phyloP scores from a whole-genome alignment of 805 yeast species.

The Peterozyma toletana region DNA sequence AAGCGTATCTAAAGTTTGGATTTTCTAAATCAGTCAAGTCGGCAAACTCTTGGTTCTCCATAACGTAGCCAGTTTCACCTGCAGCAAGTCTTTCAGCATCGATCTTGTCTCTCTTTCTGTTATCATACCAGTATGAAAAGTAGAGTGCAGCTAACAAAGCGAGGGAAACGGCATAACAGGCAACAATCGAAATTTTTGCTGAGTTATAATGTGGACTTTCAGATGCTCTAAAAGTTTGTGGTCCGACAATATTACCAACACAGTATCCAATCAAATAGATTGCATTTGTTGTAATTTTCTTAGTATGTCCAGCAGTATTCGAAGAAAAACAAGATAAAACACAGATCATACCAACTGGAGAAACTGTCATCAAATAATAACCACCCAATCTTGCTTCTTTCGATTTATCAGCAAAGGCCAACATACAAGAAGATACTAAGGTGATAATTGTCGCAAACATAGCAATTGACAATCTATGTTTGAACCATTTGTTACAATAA shows the following conservation, averaged over 20 bases:
- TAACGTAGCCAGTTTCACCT: constrained; percentile 10
- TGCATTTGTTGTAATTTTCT: constrained; percentile 55
- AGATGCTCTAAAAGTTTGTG: constrained; percentile 53
- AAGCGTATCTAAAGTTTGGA: constrained; percentile 42
- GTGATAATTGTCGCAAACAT: constrained; percentile 12
- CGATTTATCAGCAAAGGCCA: constrained; percentile 19
- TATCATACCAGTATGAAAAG: constrained; percentile 15
- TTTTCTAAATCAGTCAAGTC: constrained; percentile 44
- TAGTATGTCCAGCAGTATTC: constrained; percentile 69
- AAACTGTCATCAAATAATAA: constrained; percentile 18
- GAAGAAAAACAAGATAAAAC: constrained; percentile 18
- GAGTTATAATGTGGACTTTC: constrained; percentile 53
- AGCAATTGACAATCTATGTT: constrained; percentile 17
- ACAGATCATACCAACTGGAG: constrained; percentile 21
- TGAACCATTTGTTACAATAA: constrained; percentile 5
- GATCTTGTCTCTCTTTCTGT: constrained; percentile 12
- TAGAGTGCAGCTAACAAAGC: constrained; percentile 21
- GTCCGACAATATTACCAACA: constrained; percentile 65
- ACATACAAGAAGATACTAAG: constrained; percentile 15
- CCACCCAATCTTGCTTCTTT: constrained; percentile 28
- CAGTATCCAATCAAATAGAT: constrained; percentile 58
- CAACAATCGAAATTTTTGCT: constrained; percentile 42
- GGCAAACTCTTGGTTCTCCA: constrained; percentile 18
- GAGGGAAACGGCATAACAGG: constrained; percentile 21
- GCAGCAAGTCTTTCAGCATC: constrained; percentile 17